phyloP scores from a whole-genome alignment of 306 rosid species.

The Ceratonia siliqua region DNA sequence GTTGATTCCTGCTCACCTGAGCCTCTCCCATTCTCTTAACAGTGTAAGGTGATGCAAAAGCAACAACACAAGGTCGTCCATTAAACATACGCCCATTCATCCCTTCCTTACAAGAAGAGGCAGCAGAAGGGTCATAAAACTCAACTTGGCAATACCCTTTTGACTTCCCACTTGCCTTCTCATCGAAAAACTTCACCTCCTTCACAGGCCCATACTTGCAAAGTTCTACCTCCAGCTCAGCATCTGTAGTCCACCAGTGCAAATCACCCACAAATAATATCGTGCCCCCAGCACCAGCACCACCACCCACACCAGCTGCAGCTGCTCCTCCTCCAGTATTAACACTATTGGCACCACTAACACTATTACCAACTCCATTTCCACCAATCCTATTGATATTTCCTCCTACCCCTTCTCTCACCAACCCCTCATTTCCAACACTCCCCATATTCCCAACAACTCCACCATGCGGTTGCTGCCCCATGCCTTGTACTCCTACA shows the following conservation, averaged over 20 bases:
- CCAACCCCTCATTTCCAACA: conserved; percentile 57
- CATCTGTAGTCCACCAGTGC: conserved; percentile 99
- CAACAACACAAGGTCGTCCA: conserved; percentile 91
- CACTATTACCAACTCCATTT: conserved; percentile 50
- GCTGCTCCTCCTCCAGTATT: conserved; percentile 38
- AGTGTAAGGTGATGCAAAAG: conserved; percentile 73
- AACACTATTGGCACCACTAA: conserved; percentile 32
- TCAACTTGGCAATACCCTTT: conserved; percentile 99
- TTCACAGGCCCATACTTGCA: conserved; percentile 84
- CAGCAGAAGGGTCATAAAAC: conserved; percentile 69
- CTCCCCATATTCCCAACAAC: conserved; percentile 43
- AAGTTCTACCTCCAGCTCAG: conserved; percentile 81
- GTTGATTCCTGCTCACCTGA: conserved; percentile 78
- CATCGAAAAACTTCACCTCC: conserved; percentile 94
- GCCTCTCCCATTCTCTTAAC: conserved; percentile 99
- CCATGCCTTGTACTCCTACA: conserved; percentile 55
- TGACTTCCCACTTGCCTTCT: conserved; percentile 97
- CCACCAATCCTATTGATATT: conserved; percentile 48
- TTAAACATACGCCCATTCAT: conserved; percentile 85
- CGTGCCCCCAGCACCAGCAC: conserved; percentile 60
- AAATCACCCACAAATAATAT: conserved; percentile 92
- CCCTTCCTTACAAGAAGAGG: conserved; percentile 85
- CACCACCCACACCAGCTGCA: conserved; percentile 31
- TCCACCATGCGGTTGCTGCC: conserved; percentile 52
- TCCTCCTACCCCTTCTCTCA: conserved; percentile 61